Evolutionary conservation across 177 flowering plant species (phyloP), one percentile per base, ranked within the genome.

Genomic region (Telopea speciosissima): DNA sequence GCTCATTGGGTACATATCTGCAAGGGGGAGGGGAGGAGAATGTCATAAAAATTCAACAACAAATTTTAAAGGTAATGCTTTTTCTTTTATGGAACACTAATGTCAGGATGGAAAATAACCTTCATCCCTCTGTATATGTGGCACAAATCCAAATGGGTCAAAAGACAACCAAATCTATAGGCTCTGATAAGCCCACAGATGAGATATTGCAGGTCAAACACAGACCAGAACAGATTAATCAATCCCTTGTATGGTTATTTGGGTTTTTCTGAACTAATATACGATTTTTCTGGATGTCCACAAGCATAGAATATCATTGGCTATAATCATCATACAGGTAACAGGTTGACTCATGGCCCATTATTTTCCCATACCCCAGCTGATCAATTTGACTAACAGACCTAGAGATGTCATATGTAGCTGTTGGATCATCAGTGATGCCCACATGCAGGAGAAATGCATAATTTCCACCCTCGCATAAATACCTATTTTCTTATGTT

Each of bases 1-100:
- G 93, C 81, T 91, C 95, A 70, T 86, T 81, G 45, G 99, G 99
- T 71, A 86, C 84, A 81, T 93, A 96, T 81, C 99, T 96, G 86
- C 79, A 70, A 21, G 19, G 19, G 5, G 5, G 8, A 49, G 19
- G 54, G 54, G 19, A 49, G 19, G 17, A 16, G 54, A 6, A 12
- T 13, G 54, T 49, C 19, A 49, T 49, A 8, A 49, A 49, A 19
- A 49, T 49, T 49, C 4, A 12, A 49, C 54, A 49, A 49, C 54
- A 49, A 49, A 49, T 12, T 49, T 49, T 16, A 49, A 49, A 12
- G 19, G 54, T 49, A 12, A 49, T 49, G 1, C 3, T 49, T 16
- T 49, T 8, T 36, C 5, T 36, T 36, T 36, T 36, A 36, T 36
- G 9, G 40, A 36, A 36, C 6, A 49, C 3, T 49, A 3, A 12